Base-by-base conservation (phyloP, 2,329 filamentous ascomycete species). In the Fusarium domesticum region DNA sequence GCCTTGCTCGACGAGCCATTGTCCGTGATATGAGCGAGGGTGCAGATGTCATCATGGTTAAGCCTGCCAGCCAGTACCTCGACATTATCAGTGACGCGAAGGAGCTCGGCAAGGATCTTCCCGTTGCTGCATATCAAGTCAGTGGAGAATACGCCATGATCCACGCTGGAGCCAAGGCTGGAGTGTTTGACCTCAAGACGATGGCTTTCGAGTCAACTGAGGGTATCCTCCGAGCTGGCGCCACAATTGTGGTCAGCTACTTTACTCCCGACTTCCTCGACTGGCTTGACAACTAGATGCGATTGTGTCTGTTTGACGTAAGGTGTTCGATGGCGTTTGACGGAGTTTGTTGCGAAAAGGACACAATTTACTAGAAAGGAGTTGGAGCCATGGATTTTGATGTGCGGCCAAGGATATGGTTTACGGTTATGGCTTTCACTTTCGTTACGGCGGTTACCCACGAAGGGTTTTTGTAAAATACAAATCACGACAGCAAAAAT, bases 81-180 rank as follows among this genome's bases (percentile, higher is more conserved):
- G 93, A 98, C 69, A 96, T 98, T 60, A 97, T 98, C 67, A 89
- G 88, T 56, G 93, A 98, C 64, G 93, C 93, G 41, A 97, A 96
- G 74, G 90, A 96, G 42, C 79, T 97, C 42, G 92, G 89, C 47
- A 86, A 84, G 64, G 90, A 97, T 66, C 77, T 97, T 67, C 93
- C 93, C 2, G 79, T 98, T 28, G 92, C 93, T 2, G 92, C 93
- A 17, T 98, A 98, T 68, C 93, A 98, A 67, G 93, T 98, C 47
- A 93, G 87, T 60, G 93, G 93, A 57, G 93, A 98, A 72, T 98
- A 85, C 64, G 91, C 93, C 53, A 97, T 97, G 93, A 93, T 98
- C 40, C 89, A 96, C 63, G 93, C 93, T 0, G 93, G 81, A 16
- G 93, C 93, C 37, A 95, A 96, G 67, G 92, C 93, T 2, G 93